These are phyloP conservation scores for Penicillium angulare DNA, from an alignment of 495 filamentous ascomycete species.

Conservation along the genomic window DNA sequence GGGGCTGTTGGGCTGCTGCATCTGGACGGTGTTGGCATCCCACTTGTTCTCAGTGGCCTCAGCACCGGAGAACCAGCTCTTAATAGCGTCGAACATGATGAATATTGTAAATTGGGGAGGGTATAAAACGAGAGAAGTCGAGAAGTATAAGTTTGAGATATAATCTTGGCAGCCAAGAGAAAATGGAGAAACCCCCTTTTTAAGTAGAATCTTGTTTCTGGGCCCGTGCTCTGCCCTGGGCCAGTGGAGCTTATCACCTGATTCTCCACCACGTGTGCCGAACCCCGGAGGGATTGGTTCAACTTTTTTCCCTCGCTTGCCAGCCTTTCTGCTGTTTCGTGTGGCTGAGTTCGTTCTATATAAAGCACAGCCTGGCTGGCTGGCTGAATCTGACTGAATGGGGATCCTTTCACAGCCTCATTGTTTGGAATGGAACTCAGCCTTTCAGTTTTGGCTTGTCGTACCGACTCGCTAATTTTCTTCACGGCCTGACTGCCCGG, in stretches of 20 bases:
- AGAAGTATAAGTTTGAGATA: not conserved
- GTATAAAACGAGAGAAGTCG: not conserved
- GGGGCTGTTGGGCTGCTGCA: slow-evolving; percentile 11
- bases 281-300: too few species aligned
- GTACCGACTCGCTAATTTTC: too few species aligned
- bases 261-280: too few species aligned
- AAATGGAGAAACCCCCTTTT: not conserved
- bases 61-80: slow-evolving; percentile 3
- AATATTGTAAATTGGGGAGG: not conserved
- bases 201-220: not conserved
- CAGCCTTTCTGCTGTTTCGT: too few species aligned
- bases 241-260: not conserved
- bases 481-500: too few species aligned
- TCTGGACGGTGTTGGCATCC: slow-evolving; percentile 7
- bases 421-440: too few species aligned
- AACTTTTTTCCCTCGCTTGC: too few species aligned
- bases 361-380: too few species aligned
- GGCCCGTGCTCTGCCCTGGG: not conserved
- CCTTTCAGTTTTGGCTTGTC: too few species aligned
- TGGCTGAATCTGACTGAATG: too few species aligned
- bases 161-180: slow-evolving; percentile 1
- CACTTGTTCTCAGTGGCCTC: slow-evolving; percentile 10
- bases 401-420: too few species aligned
- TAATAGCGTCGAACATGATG: slow-evolving; percentile 9
- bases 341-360: too few species aligned